Conservation (phyloP, 2,329 filamentous ascomycete genomes). For the Blumeria graminis region DNA sequence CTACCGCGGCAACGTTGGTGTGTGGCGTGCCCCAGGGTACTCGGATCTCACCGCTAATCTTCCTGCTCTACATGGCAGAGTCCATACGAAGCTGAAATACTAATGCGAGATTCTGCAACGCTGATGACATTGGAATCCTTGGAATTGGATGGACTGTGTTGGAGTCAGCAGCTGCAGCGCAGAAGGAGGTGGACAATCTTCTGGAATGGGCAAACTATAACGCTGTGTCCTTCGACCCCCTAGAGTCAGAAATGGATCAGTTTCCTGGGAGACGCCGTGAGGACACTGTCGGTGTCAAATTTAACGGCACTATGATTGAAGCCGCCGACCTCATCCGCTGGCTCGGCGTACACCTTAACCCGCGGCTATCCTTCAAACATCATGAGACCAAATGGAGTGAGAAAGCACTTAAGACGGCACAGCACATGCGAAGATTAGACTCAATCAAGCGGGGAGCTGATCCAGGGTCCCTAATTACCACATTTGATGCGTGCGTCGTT, state of each 20-base stretch:
- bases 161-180: neutral
- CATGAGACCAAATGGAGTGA: neutral
- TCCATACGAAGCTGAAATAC: neutral
- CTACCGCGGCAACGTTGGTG: neutral
- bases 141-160: neutral
- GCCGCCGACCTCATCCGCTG: neutral
- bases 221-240: neutral
- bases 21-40: neutral
- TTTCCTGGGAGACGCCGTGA: neutral
- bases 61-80: neutral
- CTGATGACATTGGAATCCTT: neutral
- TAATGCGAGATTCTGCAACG: neutral
- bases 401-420: neutral
- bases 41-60: neutral
- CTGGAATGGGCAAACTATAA: neutral
- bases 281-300: neutral
- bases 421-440: neutral
- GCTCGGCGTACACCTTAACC: neutral
- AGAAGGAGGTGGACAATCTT: neutral
- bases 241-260: neutral
- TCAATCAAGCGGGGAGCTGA: neutral
- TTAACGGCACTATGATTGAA: neutral
- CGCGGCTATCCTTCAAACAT: neutral
- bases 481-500: neutral
- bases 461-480: neutral